phyloP scores from a whole-genome alignment of 495 filamentous ascomycete genomes.

The Apodospora peruviana region DNA sequence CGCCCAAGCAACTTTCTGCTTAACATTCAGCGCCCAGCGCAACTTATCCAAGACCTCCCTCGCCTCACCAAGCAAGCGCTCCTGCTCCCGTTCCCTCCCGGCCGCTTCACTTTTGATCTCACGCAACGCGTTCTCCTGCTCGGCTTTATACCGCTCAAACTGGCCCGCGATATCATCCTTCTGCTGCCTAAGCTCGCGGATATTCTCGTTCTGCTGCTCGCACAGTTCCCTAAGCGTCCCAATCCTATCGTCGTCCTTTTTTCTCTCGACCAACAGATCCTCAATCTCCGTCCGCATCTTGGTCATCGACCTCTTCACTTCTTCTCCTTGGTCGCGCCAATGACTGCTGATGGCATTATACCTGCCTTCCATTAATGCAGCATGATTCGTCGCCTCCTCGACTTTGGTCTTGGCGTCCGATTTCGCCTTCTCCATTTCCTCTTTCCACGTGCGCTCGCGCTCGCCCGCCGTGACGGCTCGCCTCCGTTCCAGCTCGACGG shows the following conservation, averaged over 20 bases:
- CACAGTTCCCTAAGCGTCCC: constrained; percentile 13
- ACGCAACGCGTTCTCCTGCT: constrained; percentile 55
- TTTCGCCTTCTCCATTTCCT: constrained; percentile 56
- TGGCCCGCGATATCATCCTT: constrained; percentile 53
- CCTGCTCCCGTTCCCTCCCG: constrained; percentile 49
- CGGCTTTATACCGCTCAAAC: constrained; percentile 58
- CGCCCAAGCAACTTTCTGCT: constrained; percentile 49
- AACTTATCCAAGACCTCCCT: constrained; percentile 59
- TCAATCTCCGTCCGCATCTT: constrained; percentile 51
- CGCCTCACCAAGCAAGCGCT: constrained; percentile 52
- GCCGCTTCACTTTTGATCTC: constrained; percentile 51
- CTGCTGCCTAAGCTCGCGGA: constrained; percentile 50
- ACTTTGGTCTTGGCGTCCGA: constrained; percentile 56
- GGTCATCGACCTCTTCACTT: constrained; percentile 46
- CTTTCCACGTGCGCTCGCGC: constrained; percentile 58
- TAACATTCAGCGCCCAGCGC: constrained; percentile 63
- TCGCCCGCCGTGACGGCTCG: constrained; percentile 51
- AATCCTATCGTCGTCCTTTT: constrained; percentile 47
- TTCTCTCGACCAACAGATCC: constrained; percentile 41
- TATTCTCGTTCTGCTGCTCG: constrained; percentile 64
- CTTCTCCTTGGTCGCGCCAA: constrained; percentile 60
- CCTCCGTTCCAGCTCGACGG: constrained; percentile 61
- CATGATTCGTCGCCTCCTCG: constrained; percentile 55
- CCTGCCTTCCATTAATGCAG: constrained; percentile 50
- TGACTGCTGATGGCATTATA: constrained; percentile 67